Evolutionary conservation across 192 early-diverging fungal species (phyloP).

Genomic region (Coemansia umbellata): DNA sequence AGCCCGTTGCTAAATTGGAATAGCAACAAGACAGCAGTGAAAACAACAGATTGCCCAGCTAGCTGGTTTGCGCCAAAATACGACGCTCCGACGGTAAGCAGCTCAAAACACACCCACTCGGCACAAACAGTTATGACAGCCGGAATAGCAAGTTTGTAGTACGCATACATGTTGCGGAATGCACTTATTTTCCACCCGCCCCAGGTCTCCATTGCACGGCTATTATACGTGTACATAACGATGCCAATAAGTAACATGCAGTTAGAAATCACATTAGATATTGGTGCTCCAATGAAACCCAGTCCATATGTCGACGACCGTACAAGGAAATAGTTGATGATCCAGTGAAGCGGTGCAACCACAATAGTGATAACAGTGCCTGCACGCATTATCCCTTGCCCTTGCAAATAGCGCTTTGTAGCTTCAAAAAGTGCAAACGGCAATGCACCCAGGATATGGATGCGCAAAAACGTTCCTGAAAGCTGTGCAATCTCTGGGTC

Average conservation of each 20-base stretch:
- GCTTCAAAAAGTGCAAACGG: slow-evolving; percentile 77
- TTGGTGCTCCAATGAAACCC: slow-evolving; percentile 77
- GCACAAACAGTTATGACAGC: slow-evolving; percentile 73
- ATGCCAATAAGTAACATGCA: slow-evolving; percentile 64
- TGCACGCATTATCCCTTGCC: slow-evolving; percentile 84
- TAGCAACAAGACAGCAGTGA: slow-evolving; percentile 61
- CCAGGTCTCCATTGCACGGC: slow-evolving; percentile 70
- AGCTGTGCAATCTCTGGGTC: slow-evolving; percentile 60
- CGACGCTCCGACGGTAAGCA: slow-evolving; percentile 64
- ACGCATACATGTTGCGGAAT: slow-evolving; percentile 58
- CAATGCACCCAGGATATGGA: slow-evolving; percentile 64
- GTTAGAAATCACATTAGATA: slow-evolving; percentile 67
- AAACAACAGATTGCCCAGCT: slow-evolving; percentile 74
- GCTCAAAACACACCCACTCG: slow-evolving; percentile 81
- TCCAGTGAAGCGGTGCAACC: slow-evolving; percentile 64
- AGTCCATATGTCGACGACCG: slow-evolving; percentile 58
- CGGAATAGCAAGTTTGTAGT: slow-evolving; percentile 68
- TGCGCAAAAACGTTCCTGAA: slow-evolving; percentile 58
- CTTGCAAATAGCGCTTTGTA: slow-evolving; percentile 75
- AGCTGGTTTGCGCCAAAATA: slow-evolving; percentile 66
- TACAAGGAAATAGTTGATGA: slow-evolving; percentile 78
- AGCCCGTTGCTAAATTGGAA: slow-evolving; percentile 69
- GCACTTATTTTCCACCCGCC: slow-evolving; percentile 75
- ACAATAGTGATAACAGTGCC: slow-evolving; percentile 64
- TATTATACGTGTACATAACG: slow-evolving; percentile 56